Evolutionary conservation across 148 eudicot genomes (phyloP).

Genomic region (Dysphania ambrosioides): DNA sequence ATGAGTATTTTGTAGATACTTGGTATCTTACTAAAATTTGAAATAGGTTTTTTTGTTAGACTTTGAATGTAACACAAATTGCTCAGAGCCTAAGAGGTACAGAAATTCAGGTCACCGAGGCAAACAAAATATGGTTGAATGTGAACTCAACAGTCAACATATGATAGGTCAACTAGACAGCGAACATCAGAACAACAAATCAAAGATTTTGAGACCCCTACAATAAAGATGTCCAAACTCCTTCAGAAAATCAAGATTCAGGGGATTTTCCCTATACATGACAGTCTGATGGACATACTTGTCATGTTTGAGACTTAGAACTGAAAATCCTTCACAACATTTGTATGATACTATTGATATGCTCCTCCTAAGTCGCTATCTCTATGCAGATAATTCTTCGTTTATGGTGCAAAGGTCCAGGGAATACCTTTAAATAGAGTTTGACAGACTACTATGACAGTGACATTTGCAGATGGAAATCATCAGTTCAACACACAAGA

Average conservation of each 20-base stretch:
- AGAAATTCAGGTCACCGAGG: background rate
- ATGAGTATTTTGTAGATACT: no score
- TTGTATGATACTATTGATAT: background rate
- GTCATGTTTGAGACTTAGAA: background rate
- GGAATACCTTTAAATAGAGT: background rate
- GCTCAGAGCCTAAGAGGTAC: no score
- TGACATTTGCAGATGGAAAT: background rate
- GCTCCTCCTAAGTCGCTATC: slow-evolving; percentile 5
- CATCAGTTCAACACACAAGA: background rate
- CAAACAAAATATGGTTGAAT: background rate
- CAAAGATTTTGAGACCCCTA: background rate
- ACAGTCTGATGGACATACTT: background rate
- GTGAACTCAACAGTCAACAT: background rate
- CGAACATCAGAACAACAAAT: background rate
- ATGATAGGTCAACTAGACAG: background rate
- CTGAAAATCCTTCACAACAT: background rate
- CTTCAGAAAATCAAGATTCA: background rate
- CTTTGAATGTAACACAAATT: no score
- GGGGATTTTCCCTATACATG: background rate
- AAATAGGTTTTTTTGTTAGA: no score
- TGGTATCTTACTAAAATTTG: no score
- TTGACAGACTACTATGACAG: no score
- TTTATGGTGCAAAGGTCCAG: background rate
- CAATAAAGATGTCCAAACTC: background rate
- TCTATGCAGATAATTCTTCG: background rate